Percentiles rank a stretch among this genome's conserved stretches.
phyloP scores from a whole-genome alignment of 768 basidiomycete species.

The Lentinula edodes region DNA sequence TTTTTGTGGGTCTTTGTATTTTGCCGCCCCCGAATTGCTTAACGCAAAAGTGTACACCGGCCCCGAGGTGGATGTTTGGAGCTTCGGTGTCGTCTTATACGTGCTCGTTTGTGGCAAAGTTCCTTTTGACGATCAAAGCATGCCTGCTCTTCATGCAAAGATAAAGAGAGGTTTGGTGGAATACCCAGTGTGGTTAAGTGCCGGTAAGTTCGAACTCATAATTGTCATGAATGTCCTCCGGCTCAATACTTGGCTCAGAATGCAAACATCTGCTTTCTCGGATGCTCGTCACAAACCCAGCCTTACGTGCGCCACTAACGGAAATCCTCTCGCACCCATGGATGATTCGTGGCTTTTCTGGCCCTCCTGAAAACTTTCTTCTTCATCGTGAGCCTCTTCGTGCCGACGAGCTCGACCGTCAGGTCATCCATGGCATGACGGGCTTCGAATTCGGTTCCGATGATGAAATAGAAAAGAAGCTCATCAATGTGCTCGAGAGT shows the following conservation, averaged over 20 bases:
- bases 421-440: constrained; percentile 86
- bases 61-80: constrained; percentile 98
- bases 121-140: constrained; percentile 98
- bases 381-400: constrained; percentile 87
- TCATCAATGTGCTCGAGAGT: constrained; percentile 67
- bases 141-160: constrained; percentile 98
- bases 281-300: constrained; percentile 96
- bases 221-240: neutral
- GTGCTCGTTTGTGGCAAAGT: constrained; percentile 98
- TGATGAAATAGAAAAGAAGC: constrained; percentile 75
- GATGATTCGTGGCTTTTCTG: constrained; percentile 86
- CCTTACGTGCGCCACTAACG: constrained; percentile 69
- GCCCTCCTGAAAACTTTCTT: constrained; percentile 79
- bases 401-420: constrained; percentile 79
- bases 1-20: constrained; percentile 97
- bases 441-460: constrained; percentile 95
- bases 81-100: constrained; percentile 96
- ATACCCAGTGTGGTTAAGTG: constrained; percentile 94
- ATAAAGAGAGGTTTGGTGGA: constrained; percentile 97
- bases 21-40: constrained; percentile 95
- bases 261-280: constrained; percentile 91
- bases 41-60: constrained; percentile 97
- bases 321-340: constrained; percentile 88
- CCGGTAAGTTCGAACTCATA: constrained; percentile 48
- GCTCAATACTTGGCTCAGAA: constrained; percentile 44